These are phyloP conservation scores for Stemphylium beticola DNA, from an alignment of 2,329 filamentous ascomycete species.

Conservation along the genomic window DNA sequence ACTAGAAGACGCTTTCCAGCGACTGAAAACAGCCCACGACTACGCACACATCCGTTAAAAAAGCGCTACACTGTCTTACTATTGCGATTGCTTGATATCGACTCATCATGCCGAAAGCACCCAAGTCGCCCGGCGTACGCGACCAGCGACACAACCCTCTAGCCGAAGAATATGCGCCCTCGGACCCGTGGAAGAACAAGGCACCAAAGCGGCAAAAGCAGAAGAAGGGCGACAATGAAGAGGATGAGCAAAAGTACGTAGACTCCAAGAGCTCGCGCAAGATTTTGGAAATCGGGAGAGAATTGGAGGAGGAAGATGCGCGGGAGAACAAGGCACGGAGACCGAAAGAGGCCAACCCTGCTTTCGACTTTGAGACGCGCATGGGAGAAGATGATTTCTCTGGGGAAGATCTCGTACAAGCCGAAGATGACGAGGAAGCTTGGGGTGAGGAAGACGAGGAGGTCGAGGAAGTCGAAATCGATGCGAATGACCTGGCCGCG, in stretches of 20 bases:
- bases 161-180: constrained; percentile 82
- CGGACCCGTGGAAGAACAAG: constrained; percentile 73
- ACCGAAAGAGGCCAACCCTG: constrained; percentile 60
- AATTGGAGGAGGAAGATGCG: constrained; percentile 82
- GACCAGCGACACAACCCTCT: constrained; percentile 86
- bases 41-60: not conserved
- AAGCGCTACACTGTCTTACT: no score
- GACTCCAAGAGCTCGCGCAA: constrained; percentile 87
- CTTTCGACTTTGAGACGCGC: constrained; percentile 82
- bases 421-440: constrained; percentile 61
- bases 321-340: constrained; percentile 54
- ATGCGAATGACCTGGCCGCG: constrained; percentile 84
- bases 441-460: constrained; percentile 83
- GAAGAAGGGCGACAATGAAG: constrained; percentile 57
- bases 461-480: constrained; percentile 75
- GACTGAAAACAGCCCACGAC: not conserved
- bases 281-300: constrained; percentile 87
- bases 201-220: constrained; percentile 68
- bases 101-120: constrained; percentile 76
- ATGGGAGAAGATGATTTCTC: constrained; percentile 60
- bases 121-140: constrained; percentile 60
- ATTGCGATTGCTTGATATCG: not conserved
- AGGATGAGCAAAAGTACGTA: constrained; percentile 73
- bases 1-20: not conserved
- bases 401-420: constrained; percentile 58